Evolutionary conservation across 2,329 filamentous ascomycete species (phyloP), one percentile per base, ranked within the genome.

Genomic region (Cercospora sp.): DNA sequence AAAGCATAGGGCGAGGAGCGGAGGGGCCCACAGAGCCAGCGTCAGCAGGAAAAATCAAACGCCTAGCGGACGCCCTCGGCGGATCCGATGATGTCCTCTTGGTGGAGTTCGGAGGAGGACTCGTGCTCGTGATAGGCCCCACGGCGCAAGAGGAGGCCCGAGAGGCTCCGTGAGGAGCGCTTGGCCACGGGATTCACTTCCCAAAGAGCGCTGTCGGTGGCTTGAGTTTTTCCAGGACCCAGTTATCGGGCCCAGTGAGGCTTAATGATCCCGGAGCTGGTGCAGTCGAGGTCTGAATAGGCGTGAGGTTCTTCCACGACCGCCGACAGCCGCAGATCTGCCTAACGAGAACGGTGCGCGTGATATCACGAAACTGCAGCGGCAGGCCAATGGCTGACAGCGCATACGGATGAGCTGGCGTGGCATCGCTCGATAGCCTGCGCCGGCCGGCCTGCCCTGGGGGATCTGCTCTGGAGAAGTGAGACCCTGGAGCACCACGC

Each of bases 1-100:
- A 45, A 68, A 66, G 59, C 58, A 71, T 69, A 73, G 71, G 71
- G 65, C 68, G 63, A 24, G 62, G 63, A 45, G 49, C 70, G 71
- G 71, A 69, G 67, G 68, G 71, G 63, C 68, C 43, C 53, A 28
- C 26, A 3, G 26, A 51, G 45, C 45, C 26, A 63, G 66, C 61
- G 57, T 55, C 63, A 53, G 49, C 53, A 66, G 67, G 63, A 66
- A 69, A 63, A 69, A 66, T 69, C 63, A 40, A 61, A 51, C 60
- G 58, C 60, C 66, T 49, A 60, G 58, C 63, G 28, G 30, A 28
- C 57, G 40, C 66, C 63, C 45, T 59, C n/a, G n/a, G 32, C 40
- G 55, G 66, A 49, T 34, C 43, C 63, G 57, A 65, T 63, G 62
- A 68, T 65, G 66, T 68, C 49, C 66, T 63, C 61, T 5, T 59